Evolutionary conservation across 805 yeast genomes (phyloP).

Genomic region (Kluyveromyces siamensis): DNA sequence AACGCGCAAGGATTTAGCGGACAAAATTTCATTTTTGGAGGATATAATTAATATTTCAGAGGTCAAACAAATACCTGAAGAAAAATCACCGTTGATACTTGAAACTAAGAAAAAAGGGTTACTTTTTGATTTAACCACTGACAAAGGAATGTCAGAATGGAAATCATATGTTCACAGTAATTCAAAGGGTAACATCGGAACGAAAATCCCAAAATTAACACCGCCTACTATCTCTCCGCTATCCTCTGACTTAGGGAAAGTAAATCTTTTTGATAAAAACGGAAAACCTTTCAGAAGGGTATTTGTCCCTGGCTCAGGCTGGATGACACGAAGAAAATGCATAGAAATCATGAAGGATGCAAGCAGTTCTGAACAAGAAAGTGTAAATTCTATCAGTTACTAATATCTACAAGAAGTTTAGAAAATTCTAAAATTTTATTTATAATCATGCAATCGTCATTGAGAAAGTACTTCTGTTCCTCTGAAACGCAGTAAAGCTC

Average conservation of each 20-base stretch:
- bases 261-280: constrained; percentile 21
- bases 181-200: background rate
- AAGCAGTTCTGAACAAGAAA: background rate
- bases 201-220: background rate
- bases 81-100: constrained; percentile 15
- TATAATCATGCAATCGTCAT: background rate
- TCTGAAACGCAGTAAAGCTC: background rate
- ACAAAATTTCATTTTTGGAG: background rate
- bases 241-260: constrained; percentile 2
- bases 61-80: constrained; percentile 9
- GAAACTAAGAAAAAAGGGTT: constrained; percentile 4
- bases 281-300: constrained; percentile 37
- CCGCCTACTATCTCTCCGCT: background rate
- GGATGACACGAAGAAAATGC: constrained; percentile 34
- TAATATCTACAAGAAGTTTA: background rate
- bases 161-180: constrained; percentile 2
- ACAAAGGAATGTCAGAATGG: constrained; percentile 7
- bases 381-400: background rate
- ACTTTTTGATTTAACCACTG: constrained; percentile 8
- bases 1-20: background rate
- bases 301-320: constrained; percentile 42
- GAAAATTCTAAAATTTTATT: background rate
- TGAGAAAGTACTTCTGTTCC: background rate
- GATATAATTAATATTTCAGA: constrained; percentile 2
- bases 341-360: constrained; percentile 4